A percentile compares a stretch with the other conserved stretches of the same genome.
These are phyloP conservation scores for Clausena lansium DNA, from an alignment of 345 rosid genomes.

Conservation along the genomic window DNA sequence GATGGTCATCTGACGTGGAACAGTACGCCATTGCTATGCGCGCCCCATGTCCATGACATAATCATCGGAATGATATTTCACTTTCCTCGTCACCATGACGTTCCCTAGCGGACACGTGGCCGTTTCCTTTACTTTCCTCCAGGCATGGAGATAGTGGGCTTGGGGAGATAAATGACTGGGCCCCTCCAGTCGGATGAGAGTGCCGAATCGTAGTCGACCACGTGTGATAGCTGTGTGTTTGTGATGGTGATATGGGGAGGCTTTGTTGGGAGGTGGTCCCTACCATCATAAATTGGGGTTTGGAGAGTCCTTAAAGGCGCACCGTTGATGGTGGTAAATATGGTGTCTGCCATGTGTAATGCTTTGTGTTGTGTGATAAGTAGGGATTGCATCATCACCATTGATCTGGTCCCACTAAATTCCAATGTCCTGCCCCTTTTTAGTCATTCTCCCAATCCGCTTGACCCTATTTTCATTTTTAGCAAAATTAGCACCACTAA, in stretches of 20 bases:
- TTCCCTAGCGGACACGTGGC: constrained; percentile 34
- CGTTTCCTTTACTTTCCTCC: constrained; percentile 26
- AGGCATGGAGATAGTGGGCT: constrained; percentile 35
- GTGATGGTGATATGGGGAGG: not conserved
- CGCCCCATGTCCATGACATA: constrained; percentile 22
- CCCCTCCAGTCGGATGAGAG: not conserved
- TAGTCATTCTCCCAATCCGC: not conserved
- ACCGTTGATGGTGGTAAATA: constrained; percentile 35
- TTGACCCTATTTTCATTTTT: not conserved
- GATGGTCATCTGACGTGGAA: constrained; percentile 14
- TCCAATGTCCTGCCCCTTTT: not conserved
- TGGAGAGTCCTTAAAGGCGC: constrained; percentile 8
- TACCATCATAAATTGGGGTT: constrained; percentile 8
- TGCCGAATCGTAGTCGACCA: not conserved
- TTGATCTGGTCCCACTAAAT: not conserved
- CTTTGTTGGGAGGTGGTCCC: constrained; percentile 20
- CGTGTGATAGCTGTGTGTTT: not conserved
- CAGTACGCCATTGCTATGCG: not conserved
- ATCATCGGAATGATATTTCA: constrained; percentile 26
- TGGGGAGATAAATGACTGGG: not conserved
- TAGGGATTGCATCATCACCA: constrained; percentile 5
- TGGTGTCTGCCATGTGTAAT: constrained; percentile 30
- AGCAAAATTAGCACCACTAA: not conserved
- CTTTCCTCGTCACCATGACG: constrained; percentile 42
- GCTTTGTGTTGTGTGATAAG: constrained; percentile 8